A percentile compares a stretch with the other conserved stretches of the same genome.
Conservation (phyloP, 2,329 filamentous ascomycete species). For the Talaromyces sp. region DNA sequence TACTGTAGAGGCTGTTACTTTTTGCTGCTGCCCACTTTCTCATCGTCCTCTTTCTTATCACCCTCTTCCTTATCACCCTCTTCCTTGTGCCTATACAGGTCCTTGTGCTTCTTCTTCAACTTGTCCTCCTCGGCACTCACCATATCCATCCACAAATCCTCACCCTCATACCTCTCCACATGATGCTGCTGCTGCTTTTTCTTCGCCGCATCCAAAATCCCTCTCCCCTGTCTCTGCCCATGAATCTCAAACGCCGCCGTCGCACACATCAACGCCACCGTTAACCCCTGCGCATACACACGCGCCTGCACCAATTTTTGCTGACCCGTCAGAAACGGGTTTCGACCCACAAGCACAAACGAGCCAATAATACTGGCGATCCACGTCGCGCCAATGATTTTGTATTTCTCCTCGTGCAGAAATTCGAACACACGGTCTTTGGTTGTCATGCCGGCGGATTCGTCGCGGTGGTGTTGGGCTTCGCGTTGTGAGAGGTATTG, state of each 20-base stretch:
- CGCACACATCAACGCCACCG: slow-evolving; percentile 74
- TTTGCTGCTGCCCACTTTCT: no score
- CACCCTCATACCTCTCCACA: slow-evolving; percentile 70
- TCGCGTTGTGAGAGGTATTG: slow-evolving; percentile 59
- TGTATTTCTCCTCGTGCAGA: slow-evolving; percentile 76
- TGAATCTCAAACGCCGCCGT: slow-evolving; percentile 75
- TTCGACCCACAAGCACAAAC: slow-evolving; percentile 69
- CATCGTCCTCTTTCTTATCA: neutral
- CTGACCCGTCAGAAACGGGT: slow-evolving; percentile 64
- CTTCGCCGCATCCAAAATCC: slow-evolving; percentile 48
- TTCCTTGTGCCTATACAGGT: slow-evolving; percentile 27
- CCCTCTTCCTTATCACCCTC: neutral
- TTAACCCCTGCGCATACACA: slow-evolving; percentile 88
- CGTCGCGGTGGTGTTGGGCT: slow-evolving; percentile 50
- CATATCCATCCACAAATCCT: slow-evolving; percentile 79
- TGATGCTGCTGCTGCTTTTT: slow-evolving; percentile 72
- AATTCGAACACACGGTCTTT: slow-evolving; percentile 63
- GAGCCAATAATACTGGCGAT: slow-evolving; percentile 71
- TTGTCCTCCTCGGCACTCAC: slow-evolving; percentile 43
- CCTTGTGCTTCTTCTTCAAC: slow-evolving; percentile 36
- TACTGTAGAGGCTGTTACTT: no score
- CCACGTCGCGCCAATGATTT: slow-evolving; percentile 78
- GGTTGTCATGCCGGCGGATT: slow-evolving; percentile 51
- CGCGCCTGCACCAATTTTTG: slow-evolving; percentile 96
- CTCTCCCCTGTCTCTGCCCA: slow-evolving; percentile 68